Percentiles rank a stretch among this genome's conserved stretches.
phyloP scores from a whole-genome alignment of 1,284 basidiomycete genomes.

The Ustilago sp. region DNA sequence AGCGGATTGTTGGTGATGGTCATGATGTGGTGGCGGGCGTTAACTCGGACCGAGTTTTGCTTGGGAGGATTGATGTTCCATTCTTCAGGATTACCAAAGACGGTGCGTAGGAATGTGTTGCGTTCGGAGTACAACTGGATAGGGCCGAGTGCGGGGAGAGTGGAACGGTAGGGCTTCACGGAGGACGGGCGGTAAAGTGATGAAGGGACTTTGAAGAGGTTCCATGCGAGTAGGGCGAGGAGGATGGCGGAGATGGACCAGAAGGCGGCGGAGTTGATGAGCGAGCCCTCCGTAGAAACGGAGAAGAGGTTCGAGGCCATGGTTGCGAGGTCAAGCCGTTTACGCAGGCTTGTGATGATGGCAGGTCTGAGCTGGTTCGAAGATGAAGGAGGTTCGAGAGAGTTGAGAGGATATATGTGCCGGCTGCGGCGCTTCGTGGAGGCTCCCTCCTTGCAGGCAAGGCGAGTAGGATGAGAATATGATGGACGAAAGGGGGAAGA shows the following conservation, averaged over 20 bases:
- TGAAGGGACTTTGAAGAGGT: slow-evolving; percentile 35
- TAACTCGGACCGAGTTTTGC: slow-evolving; percentile 31
- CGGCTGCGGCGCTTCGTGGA: neutral
- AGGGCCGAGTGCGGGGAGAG: slow-evolving; percentile 38
- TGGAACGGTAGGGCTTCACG: slow-evolving; percentile 30
- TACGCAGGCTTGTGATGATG: neutral
- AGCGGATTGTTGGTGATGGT: slow-evolving; percentile 38
- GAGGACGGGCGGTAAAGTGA: slow-evolving; percentile 21
- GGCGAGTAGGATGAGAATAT: neutral
- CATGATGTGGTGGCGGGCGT: slow-evolving; percentile 39
- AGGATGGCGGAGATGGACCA: slow-evolving; percentile 26
- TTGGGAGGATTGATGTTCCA: slow-evolving; percentile 31
- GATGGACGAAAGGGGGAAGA: neutral
- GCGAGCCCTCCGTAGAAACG: slow-evolving; percentile 25
- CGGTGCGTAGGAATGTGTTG: slow-evolving; percentile 41
- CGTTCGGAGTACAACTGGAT: slow-evolving; percentile 40
- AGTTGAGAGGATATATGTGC: neutral
- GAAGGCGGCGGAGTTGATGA: slow-evolving; percentile 43
- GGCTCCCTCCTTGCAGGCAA: neutral
- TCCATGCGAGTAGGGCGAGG: slow-evolving; percentile 22
- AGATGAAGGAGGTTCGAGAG: neutral
- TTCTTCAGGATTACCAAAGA: slow-evolving; percentile 50
- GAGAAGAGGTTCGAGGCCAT: slow-evolving; percentile 28
- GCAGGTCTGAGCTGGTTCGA: neutral
- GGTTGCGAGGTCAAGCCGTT: neutral